These are phyloP conservation scores for Pseudogymnoascus sp. DNA, from an alignment of 2,329 filamentous ascomycete species.

Conservation along the genomic window DNA sequence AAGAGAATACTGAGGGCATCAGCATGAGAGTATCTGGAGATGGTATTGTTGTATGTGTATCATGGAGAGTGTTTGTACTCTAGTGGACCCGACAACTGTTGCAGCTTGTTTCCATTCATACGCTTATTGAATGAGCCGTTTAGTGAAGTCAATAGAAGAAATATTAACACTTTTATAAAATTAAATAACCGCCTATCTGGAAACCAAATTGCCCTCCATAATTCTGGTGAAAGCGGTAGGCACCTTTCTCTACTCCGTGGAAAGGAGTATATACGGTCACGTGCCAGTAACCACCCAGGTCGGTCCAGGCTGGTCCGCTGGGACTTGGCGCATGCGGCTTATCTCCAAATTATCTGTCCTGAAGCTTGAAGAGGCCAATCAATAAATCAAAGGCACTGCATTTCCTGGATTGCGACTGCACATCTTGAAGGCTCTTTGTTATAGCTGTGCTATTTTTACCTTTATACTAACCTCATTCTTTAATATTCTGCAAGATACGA, in stretches of 20 bases:
- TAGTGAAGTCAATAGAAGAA: not conserved
- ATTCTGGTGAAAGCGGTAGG: not conserved
- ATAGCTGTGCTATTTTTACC: not conserved
- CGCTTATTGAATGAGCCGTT: not conserved
- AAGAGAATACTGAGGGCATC: not conserved
- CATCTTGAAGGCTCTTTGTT: not conserved
- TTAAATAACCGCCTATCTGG: not conserved
- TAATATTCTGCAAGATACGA: not conserved
- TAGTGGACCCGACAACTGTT: not conserved
- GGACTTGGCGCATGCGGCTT: not conserved
- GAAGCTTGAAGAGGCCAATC: not conserved
- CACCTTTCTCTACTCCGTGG: not conserved
- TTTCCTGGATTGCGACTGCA: conserved; percentile 13
- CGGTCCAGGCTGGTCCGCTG: not conserved
- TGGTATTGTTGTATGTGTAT: not conserved
- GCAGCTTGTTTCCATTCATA: not conserved
- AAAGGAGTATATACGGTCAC: not conserved
- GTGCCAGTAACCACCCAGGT: conserved; percentile 6
- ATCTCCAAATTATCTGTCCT: conserved; percentile 8
- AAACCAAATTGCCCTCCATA: not conserved
- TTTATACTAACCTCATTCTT: not conserved
- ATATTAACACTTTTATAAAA: not conserved
- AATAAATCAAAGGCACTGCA: not conserved
- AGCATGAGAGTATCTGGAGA: not conserved
- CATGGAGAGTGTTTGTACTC: not conserved